Percentiles rank a stretch among this genome's conserved stretches.
Conservation (phyloP, 495 filamentous ascomycete species). For the Aspergillus biplanus region DNA sequence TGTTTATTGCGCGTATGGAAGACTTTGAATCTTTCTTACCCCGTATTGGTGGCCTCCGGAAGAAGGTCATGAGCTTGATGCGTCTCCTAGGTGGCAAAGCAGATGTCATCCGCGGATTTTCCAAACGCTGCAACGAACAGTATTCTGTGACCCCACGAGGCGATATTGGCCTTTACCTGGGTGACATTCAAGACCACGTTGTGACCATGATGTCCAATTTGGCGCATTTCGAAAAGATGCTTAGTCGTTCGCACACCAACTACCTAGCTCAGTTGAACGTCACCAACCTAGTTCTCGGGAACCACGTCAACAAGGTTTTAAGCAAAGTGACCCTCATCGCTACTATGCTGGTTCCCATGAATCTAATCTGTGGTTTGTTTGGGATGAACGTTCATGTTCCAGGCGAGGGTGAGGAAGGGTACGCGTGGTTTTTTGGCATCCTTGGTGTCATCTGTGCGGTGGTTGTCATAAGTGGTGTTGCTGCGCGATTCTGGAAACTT, state of each 20-base stretch:
- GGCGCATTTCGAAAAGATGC: constrained; percentile 95
- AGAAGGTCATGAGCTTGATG: constrained; percentile 92
- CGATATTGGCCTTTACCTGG: constrained; percentile 93
- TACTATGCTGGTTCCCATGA: constrained; percentile 94
- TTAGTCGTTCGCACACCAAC: constrained; percentile 92
- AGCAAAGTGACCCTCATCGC: constrained; percentile 95
- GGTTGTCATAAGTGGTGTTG: constrained; percentile 52
- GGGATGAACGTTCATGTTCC: constrained; percentile 96
- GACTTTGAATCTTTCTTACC: constrained; percentile 86
- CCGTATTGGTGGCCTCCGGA: constrained; percentile 85
- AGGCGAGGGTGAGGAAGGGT: constrained; percentile 54
- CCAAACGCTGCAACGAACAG: constrained; percentile 96
- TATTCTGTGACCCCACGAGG: constrained; percentile 92
- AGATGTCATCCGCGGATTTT: constrained; percentile 95
- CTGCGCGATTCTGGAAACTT: constrained; percentile 53
- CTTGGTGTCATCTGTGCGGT: constrained; percentile 67
- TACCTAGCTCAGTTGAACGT: constrained; percentile 95
- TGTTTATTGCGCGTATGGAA: constrained; percentile 86
- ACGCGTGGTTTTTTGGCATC: constrained; percentile 82
- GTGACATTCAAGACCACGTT: constrained; percentile 98
- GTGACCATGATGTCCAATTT: constrained; percentile 98
- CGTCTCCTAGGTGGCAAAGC: constrained; percentile 94
- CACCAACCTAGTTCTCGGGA: constrained; percentile 81
- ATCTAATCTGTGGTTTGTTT: constrained; percentile 92
- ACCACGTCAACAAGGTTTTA: constrained; percentile 78